phyloP scores from a whole-genome alignment of 179 eudicot genomes.

The Drosera spatulata region DNA sequence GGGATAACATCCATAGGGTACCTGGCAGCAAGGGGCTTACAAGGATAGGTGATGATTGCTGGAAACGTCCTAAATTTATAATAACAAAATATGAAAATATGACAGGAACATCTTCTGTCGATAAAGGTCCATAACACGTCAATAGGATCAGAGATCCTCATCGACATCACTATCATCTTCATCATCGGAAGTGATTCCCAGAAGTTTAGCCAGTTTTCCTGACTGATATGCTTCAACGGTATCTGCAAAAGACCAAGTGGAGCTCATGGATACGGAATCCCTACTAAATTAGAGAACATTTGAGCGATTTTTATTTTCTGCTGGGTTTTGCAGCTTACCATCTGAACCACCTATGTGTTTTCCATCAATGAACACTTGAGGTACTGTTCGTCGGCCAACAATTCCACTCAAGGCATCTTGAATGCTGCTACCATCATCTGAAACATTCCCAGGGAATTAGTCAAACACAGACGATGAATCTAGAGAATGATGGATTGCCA shows the following conservation, averaged over 20 bases:
- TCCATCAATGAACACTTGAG: constrained; percentile 90
- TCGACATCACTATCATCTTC: constrained; percentile 20
- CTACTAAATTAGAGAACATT: neutral
- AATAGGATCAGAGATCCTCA: constrained; percentile 6
- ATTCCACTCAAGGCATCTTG: constrained; percentile 68
- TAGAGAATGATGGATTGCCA: too few species aligned
- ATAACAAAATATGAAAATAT: too few species aligned
- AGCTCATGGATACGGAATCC: neutral
- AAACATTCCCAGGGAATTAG: neutral
- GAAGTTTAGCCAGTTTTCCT: constrained; percentile 74
- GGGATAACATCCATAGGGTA: too few species aligned
- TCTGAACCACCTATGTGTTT: constrained; percentile 97
- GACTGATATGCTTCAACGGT: constrained; percentile 70
- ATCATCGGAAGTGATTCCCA: constrained; percentile 39
- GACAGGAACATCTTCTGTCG: too few species aligned
- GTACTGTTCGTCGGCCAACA: constrained; percentile 86
- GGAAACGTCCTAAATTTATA: too few species aligned
- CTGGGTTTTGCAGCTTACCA: constrained; percentile 36
- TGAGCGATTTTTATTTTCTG: neutral
- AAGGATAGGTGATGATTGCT: too few species aligned
- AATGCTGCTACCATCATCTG: constrained; percentile 75
- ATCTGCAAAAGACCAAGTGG: constrained; percentile 26
- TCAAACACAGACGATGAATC: too few species aligned
- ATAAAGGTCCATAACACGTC: neutral
- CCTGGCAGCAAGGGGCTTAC: too few species aligned